A percentile compares a stretch with the other conserved stretches of the same genome.
phyloP scores from a whole-genome alignment of 176 grass and related monocot species.

The Lolium rigidum region DNA sequence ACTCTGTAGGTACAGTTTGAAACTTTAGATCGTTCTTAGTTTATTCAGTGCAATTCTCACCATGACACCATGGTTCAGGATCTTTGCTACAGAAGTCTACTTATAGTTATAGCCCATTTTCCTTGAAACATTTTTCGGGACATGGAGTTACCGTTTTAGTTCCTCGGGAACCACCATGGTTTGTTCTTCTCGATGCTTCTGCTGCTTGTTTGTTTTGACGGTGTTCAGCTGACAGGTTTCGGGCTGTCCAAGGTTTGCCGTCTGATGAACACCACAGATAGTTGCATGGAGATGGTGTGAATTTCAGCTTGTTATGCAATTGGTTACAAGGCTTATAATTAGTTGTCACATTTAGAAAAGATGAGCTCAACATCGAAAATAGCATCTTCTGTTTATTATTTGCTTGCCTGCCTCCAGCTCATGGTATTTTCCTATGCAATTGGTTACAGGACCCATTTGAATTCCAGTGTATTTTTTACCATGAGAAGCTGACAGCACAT shows the following conservation, averaged over 20 bases:
- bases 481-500: too few relatives aligned
- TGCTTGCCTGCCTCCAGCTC: background rate
- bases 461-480: too few relatives aligned
- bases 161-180: background rate
- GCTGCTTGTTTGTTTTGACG: too few relatives aligned
- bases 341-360: background rate
- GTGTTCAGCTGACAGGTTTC: too few relatives aligned
- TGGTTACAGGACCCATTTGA: too few relatives aligned
- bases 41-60: too few relatives aligned
- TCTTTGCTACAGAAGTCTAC: background rate
- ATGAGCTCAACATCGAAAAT: background rate
- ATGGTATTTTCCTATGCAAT: background rate
- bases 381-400: background rate
- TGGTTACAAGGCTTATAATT: background rate
- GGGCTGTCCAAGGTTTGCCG: too few relatives aligned
- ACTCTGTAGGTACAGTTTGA: too few relatives aligned
- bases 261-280: too few relatives aligned
- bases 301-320: background rate
- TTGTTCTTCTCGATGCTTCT: too few relatives aligned
- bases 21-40: too few relatives aligned
- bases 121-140: background rate
- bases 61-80: background rate
- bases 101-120: background rate
- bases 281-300: too few relatives aligned
- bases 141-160: background rate